Base-by-base conservation (phyloP, 2,329 filamentous ascomycete species). In the Waltergamsia citrina region DNA sequence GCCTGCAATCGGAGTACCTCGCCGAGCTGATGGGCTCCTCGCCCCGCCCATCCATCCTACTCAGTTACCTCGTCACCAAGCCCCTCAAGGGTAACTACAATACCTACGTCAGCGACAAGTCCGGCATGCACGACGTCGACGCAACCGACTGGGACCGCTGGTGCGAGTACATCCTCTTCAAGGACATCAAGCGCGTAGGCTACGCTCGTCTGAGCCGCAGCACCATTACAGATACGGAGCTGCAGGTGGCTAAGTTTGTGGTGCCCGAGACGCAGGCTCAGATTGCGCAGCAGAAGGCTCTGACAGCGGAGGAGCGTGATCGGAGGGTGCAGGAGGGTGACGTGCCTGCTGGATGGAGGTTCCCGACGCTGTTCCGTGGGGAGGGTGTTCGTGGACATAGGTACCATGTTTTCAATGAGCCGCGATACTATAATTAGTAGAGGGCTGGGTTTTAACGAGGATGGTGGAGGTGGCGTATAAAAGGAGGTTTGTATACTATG, bases 151-250 rank as follows among this genome's bases (percentile, higher is more conserved):
- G 87, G 87, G 92, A 98, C 57, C 71, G 92, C 36, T 98, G 92
- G 92, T 98, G 92, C 65, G 90, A 98, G 65, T 98, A 98, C 59
- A 95, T 98, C 44, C 65, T 98, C 18, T 98, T 86, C 69, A 95
- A 95, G 67, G 79, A 79, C 10, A 62, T 98, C 41, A 81, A 79
- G 59, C 74, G 90, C 41, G 81, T 83, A 0, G 90, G 86, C 2
- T 98, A 98, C 54, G 92, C 92, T 4, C 70, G 92, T 35, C 81
- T 98, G 34, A 90, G 82, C 48, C 72, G 92, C 47, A 79, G 80
- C 46, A 93, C 85, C 2, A 96, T 98, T 46, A 98, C 92, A 10
- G 92, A 98, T 54, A 98, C 92, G 3, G 92, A 98, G 62, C 69
- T 98, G 36, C 92, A 98, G 68, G 84, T 94, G 21, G 92, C 85